Evolutionary conservation across 2,329 filamentous ascomycete species (phyloP), one percentile per base, ranked within the genome.

Genomic region (Elsinoe arachidis): DNA sequence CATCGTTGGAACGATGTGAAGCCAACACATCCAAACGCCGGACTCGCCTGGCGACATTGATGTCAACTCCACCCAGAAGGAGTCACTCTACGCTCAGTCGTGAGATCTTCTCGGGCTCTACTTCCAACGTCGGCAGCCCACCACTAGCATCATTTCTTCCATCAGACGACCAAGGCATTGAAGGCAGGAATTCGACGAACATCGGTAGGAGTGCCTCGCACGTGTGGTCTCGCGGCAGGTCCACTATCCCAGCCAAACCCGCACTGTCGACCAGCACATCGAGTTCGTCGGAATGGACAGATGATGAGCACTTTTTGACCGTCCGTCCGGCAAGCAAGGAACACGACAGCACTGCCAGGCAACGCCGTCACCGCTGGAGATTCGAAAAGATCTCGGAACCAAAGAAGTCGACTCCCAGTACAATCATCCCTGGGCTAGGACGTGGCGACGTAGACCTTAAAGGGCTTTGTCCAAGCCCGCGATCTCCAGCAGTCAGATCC

Each of bases 21-120:
- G 53, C 53, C 2, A 55, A 55, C 38, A 55, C 30, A 33, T 55
- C 53, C 3, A 55, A 55, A 23, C 37, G 53, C 34, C 7, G 53
- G 5, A 43, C 53, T 7, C 37, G 53, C 5, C 23, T 55, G 11
- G 38, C n/a, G 9, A n/a, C 10, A 12, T 23, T 55, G 7, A 43
- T 55, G 14, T 15, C 37, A 9, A 55, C 34, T 33, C 53, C 38
- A 19, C 53, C 53, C 2, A 55, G 53, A 23, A 14, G 37, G 14
- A 46, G 53, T 33, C 53, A 55, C 34, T 43, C 53, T 17, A 35
- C 30, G 2, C 19, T 53, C 7, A 53, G 35, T 19, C 49, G 38
- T 7, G 34, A 53, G 17, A 53, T 53, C 35, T 53, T 53, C 19
- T 53, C 49, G 12, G 26, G 21, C 19, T 7, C 49, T 3, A 37